These are phyloP conservation scores for Pseudocercospora vitis DNA, from an alignment of 2,329 filamentous ascomycete species.

Conservation along the genomic window DNA sequence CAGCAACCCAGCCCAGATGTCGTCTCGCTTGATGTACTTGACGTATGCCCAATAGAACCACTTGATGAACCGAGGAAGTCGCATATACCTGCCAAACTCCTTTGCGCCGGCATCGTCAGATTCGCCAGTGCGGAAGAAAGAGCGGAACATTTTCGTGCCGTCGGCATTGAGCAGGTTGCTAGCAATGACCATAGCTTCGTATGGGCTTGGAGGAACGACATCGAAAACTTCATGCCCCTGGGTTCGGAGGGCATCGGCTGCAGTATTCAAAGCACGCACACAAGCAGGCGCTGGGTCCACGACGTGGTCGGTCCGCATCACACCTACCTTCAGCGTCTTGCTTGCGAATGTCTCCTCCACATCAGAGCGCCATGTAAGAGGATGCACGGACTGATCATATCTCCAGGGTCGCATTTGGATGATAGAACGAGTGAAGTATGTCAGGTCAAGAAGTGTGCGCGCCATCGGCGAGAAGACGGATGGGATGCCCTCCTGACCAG, in stretches of 20 bases:
- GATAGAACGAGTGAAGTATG: slow-evolving; percentile 77
- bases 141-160: slow-evolving; percentile 76
- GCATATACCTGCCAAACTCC: slow-evolving; percentile 73
- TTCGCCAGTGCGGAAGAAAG: slow-evolving; percentile 74
- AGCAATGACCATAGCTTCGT: slow-evolving; percentile 73
- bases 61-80: slow-evolving; percentile 70
- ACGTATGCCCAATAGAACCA: slow-evolving; percentile 88
- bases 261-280: slow-evolving; percentile 68
- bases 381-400: slow-evolving; percentile 83
- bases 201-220: slow-evolving; percentile 57
- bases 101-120: slow-evolving; percentile 74
- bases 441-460: slow-evolving; percentile 75
- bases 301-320: slow-evolving; percentile 71
- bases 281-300: slow-evolving; percentile 87
- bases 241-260: slow-evolving; percentile 65
- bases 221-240: slow-evolving; percentile 74
- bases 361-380: slow-evolving; percentile 72
- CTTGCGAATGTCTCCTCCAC: slow-evolving; percentile 61
- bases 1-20: slow-evolving; percentile 75
- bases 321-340: slow-evolving; percentile 68
- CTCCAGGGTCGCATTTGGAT: slow-evolving; percentile 83
- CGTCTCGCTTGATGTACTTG: slow-evolving; percentile 75
- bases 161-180: slow-evolving; percentile 82
- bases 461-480: slow-evolving; percentile 93
- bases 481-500: slow-evolving; percentile 85